Percentiles rank a stretch among this genome's conserved stretches.
Evolutionary conservation across 495 filamentous ascomycete species (phyloP).

Genomic region (Neurospora tetrasperma): DNA sequence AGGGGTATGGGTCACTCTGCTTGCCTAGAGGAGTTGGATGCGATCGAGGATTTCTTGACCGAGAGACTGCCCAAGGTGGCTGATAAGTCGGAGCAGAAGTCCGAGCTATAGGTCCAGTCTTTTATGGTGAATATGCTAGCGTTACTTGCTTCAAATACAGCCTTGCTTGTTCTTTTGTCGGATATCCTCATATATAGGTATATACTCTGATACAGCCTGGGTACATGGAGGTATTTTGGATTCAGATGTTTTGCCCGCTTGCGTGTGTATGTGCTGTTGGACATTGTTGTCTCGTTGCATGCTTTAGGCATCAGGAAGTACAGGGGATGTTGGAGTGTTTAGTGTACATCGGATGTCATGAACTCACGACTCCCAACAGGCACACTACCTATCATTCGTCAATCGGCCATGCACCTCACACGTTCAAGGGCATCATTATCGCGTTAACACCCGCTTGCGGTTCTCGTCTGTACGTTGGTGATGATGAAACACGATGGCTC

Average conservation of each 20-base stretch:
- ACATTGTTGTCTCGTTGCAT: background rate
- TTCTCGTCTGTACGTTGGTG: background rate
- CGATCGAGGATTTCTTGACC: constrained; percentile 68
- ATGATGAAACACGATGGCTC: background rate
- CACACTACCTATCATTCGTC: background rate
- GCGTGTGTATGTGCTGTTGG: background rate
- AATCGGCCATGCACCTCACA: background rate
- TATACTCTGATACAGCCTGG: background rate
- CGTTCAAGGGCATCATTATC: background rate
- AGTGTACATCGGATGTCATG: background rate
- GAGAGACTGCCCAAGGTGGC: constrained; percentile 47
- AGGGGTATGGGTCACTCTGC: constrained; percentile 70
- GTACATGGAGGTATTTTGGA: background rate
- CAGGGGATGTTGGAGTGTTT: background rate
- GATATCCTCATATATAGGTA: background rate
- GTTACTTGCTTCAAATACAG: background rate
- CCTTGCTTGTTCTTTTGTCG: background rate
- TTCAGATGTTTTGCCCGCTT: background rate
- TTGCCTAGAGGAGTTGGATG: constrained; percentile 66
- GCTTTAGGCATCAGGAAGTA: background rate
- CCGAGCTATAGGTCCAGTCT: constrained; percentile 22
- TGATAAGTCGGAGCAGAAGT: constrained; percentile 34
- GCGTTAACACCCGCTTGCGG: background rate
- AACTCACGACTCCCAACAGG: background rate
- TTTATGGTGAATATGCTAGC: background rate